Conservation (phyloP, 352 stramenopile species). For the Globisporangium irregulare region DNA sequence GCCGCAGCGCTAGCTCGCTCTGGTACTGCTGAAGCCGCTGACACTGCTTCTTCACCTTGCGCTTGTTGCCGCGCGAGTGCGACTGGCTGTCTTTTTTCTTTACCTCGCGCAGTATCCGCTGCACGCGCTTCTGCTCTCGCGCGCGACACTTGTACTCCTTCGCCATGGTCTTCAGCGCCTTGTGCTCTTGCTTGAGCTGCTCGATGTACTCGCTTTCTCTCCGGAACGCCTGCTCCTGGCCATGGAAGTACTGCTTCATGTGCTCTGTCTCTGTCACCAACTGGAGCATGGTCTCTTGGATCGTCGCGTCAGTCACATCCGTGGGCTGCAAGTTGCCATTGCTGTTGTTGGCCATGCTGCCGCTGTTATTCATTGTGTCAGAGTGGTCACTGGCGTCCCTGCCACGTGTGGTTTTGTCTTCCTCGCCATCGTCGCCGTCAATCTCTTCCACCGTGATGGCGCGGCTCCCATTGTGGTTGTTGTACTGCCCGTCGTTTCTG, state of each 20-base stretch:
- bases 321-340: constrained; percentile 3
- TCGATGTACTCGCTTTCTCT: constrained; percentile 26
- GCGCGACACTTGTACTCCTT: constrained; percentile 38
- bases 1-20: constrained; percentile 44
- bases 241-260: constrained; percentile 35
- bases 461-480: not conserved
- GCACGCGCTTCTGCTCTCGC: constrained; percentile 32
- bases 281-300: constrained; percentile 31
- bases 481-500: constrained; percentile 4
- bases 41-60: constrained; percentile 41
- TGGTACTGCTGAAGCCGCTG: constrained; percentile 40
- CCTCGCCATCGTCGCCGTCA: constrained; percentile 11
- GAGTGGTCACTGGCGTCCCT: not conserved
- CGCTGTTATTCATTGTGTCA: not conserved
- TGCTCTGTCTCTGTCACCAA: constrained; percentile 25
- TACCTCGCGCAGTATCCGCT: constrained; percentile 28
- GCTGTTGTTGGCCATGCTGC: not conserved
- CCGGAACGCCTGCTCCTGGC: constrained; percentile 32
- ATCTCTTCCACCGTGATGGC: constrained; percentile 18
- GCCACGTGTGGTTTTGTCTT: not conserved
- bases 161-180: constrained; percentile 29
- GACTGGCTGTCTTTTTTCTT: constrained; percentile 19
- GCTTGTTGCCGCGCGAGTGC: constrained; percentile 9
- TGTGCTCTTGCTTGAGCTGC: constrained; percentile 37
- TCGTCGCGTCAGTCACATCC: constrained; percentile 19